Evolutionary conservation across 441 rosid genomes (phyloP).

Genomic region (Jatropha podagrica): DNA sequence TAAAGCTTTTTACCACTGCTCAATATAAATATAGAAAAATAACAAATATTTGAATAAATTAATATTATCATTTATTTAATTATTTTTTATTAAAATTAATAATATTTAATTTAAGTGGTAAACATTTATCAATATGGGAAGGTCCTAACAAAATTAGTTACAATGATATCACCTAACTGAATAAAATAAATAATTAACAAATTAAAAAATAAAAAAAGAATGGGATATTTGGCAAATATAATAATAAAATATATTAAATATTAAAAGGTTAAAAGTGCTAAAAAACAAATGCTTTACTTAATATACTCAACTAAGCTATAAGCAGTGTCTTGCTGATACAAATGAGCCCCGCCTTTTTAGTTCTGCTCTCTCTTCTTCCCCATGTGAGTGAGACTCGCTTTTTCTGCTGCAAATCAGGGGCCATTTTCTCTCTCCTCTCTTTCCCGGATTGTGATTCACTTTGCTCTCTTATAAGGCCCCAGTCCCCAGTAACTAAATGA

Average conservation of each 20-base stretch:
- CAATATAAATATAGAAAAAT: too few species aligned
- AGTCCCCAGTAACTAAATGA: not conserved
- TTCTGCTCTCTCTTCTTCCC: conserved; percentile 6
- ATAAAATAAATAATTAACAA: not conserved
- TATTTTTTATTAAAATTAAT: too few species aligned
- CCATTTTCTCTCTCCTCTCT: conserved; percentile 8
- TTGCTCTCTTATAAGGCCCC: not conserved
- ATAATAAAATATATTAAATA: too few species aligned
- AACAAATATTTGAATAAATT: too few species aligned
- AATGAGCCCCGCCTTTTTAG: conserved; percentile 40
- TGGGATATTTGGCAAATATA: not conserved
- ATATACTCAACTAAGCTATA: conserved; percentile 8
- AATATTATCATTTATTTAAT: too few species aligned
- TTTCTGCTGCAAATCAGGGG: conserved; percentile 12
- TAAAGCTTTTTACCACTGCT: too few species aligned
- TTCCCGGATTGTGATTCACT: not conserved
- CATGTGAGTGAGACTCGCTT: conserved; percentile 41
- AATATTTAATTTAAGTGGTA: too few species aligned
- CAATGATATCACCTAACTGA: not conserved
- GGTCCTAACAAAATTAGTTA: not conserved
- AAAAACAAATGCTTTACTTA: conserved; percentile 10
- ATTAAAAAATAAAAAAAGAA: not conserved
- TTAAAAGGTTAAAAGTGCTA: not conserved
- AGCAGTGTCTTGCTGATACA: not conserved
- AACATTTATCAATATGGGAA: not conserved